phyloP scores from a whole-genome alignment of 345 rosid genomes.

The Eutrema heterophyllum region DNA sequence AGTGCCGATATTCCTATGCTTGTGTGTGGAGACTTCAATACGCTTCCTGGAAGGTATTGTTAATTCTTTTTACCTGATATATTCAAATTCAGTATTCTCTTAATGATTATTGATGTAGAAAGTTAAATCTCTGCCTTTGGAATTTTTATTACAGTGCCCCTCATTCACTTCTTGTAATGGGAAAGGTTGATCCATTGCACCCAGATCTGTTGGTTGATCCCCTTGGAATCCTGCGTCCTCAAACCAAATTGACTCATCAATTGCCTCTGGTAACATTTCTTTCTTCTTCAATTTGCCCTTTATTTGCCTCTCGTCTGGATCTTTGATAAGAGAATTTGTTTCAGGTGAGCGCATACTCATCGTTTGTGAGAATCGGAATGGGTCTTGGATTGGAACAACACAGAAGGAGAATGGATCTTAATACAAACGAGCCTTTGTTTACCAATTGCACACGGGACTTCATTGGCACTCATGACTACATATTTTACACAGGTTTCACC shows the following conservation, averaged over 20 bases:
- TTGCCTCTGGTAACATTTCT: constrained; percentile 66
- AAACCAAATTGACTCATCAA: constrained; percentile 81
- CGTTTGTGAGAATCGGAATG: constrained; percentile 60
- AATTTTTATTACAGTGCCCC: constrained; percentile 64
- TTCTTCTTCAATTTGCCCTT: neutral
- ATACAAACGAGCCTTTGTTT: constrained; percentile 90
- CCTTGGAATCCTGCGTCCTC: constrained; percentile 77
- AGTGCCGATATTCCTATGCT: constrained; percentile 97
- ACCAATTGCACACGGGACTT: constrained; percentile 93
- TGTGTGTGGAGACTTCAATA: constrained; percentile 97
- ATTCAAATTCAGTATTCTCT: neutral
- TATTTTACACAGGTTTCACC: constrained; percentile 85
- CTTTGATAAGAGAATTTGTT: constrained; percentile 8
- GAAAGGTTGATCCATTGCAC: constrained; percentile 78
- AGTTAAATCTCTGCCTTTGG: constrained; percentile 17
- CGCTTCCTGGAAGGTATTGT: constrained; percentile 86
- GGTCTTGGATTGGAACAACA: constrained; percentile 70
- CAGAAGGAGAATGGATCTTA: constrained; percentile 78
- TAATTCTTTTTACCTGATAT: constrained; percentile 17
- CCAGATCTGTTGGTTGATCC: constrained; percentile 81
- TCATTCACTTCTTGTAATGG: constrained; percentile 93
- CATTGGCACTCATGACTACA: constrained; percentile 90
- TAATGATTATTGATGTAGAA: neutral
- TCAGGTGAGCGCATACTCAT: constrained; percentile 98
- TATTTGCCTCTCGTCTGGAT: neutral